Base-by-base conservation (phyloP, 345 rosid genomes). In the Arabidopsis thaliana region DNA sequence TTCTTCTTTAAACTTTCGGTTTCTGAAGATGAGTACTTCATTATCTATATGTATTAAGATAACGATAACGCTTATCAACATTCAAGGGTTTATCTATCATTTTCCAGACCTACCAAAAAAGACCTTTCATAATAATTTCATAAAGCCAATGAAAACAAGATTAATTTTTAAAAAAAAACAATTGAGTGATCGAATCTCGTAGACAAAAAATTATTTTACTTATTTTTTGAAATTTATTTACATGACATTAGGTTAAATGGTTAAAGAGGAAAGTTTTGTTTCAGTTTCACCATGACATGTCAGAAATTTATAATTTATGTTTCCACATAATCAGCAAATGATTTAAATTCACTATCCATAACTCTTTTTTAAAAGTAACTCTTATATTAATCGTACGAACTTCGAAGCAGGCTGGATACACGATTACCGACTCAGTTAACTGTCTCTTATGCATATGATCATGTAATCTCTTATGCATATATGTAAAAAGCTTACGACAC, bases 1-100 rank as follows among this genome's bases (percentile, higher is more conserved):
- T 61, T 73, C 9, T 73, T 52, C 34, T 60, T 49, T 71, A 6
- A 41, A 72, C 69, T 72, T 61, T 72, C 62, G 69, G 76, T 51
- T 51, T 72, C 1, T 22, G 60, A 61, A 61, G 10, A 71, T 48
- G 5, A 46, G 20, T 16, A 14, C 16, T 14, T 48, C 48, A 65
- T n/a, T 28, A 30, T 9, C 41, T 28, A 3, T 28, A 64, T 52
- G 1, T 0, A 28, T 28, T 28, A 28, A 28, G 32, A 28, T 28
- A 3, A 28, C 22, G 8, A 59, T 10, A 8, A 48, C 36, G 36
- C 36, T 4, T 33, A 33, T 33, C 12, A 49, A 20, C 23, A 49
- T 22, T 8, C 51, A 22, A 2, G 28, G 22, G 28, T 1, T 2
- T 7, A 8, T 20, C 4, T 49, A 20, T 49, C 28, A 49, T 8